These are phyloP conservation scores for Psilocybe azurescens DNA, from an alignment of 768 basidiomycete species.

Conservation along the genomic window DNA sequence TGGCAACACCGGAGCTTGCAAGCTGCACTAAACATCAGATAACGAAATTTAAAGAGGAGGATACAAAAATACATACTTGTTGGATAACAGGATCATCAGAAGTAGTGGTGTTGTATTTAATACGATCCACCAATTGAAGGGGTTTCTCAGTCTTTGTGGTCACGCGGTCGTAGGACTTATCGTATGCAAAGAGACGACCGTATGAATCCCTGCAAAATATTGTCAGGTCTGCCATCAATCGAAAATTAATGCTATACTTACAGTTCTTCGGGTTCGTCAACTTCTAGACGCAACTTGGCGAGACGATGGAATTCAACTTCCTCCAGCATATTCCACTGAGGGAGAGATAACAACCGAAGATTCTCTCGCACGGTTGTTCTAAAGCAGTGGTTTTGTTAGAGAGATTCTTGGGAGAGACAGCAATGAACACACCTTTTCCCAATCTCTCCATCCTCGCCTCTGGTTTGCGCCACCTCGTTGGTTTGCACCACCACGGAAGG, in stretches of 20 bases:
- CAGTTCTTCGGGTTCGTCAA: conserved; percentile 92
- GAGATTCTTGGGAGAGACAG: neutral
- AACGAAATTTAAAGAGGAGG: conserved; percentile 7
- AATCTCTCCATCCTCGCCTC: conserved; percentile 86
- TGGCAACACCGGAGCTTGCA: conserved; percentile 79
- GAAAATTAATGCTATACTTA: conserved; percentile 42
- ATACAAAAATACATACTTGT: conserved; percentile 54
- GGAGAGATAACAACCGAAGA: conserved; percentile 92
- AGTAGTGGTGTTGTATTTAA: conserved; percentile 97
- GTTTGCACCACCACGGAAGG: conserved; percentile 42
- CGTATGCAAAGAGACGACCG: conserved; percentile 91
- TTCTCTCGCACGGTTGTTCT: conserved; percentile 87
- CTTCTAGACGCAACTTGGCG: conserved; percentile 89
- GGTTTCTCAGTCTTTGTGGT: conserved; percentile 93
- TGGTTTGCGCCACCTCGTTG: conserved; percentile 53
- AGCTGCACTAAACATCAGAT: conserved; percentile 52
- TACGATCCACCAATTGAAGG: conserved; percentile 90
- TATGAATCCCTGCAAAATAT: conserved; percentile 68
- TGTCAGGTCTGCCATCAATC: conserved; percentile 9
- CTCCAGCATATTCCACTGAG: conserved; percentile 94
- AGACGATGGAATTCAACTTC: conserved; percentile 97
- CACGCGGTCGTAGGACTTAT: conserved; percentile 94
- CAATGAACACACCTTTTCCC: conserved; percentile 78
- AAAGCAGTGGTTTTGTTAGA: conserved; percentile 19
- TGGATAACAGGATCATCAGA: conserved; percentile 98